Evolutionary conservation across 1,284 basidiomycete species (phyloP), one percentile per base, ranked within the genome.

Genomic region (Trametes sp.): DNA sequence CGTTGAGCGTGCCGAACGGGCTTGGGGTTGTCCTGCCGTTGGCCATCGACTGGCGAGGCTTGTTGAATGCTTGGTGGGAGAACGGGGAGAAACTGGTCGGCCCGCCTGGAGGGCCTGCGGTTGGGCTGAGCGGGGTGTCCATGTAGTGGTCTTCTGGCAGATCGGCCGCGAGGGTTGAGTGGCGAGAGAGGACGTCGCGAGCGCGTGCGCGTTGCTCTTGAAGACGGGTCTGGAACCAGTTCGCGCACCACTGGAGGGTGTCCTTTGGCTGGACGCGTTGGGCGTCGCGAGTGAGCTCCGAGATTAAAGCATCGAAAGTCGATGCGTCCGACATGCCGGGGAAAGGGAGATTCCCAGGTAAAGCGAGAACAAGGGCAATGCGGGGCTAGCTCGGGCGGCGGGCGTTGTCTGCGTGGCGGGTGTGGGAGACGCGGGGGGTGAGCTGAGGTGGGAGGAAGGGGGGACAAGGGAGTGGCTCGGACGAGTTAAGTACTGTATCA

Each of bases 221-320:
- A 61, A 96, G 81, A 62, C 93, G 87, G 62, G 84, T 82, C 74
- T 96, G 93, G 81, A 98, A 98, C 96, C 96, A 98, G 74, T 90
- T 95, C 55, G 96, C 90, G 73, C 94, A 97, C 81, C 94, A 98
- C 77, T 98, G 96, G 55, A 98, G 87, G 4, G 92, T 86, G 74
- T 98, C 96, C 70, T 86, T 87, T 21, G 96, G 96, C 72, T 95
- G 92, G 19, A 89, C 92, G 66, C 93, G 88, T 42, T 92, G 83
- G 52, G 87, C 87, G 77, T 98, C 96, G 73, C 93, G 88, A 69
- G 93, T 92, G 65, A 98, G 85, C 72, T 98, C 95, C 68, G 85
- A 87, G 70, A 98, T 84, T 69, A 98, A 87, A 33, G 81, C 77
- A 71, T 93, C 88, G 74, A 93, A 94, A 29, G 92, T 92, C 42